phyloP scores from a whole-genome alignment of 805 yeast genomes.

The Kuraishia floccosa region DNA sequence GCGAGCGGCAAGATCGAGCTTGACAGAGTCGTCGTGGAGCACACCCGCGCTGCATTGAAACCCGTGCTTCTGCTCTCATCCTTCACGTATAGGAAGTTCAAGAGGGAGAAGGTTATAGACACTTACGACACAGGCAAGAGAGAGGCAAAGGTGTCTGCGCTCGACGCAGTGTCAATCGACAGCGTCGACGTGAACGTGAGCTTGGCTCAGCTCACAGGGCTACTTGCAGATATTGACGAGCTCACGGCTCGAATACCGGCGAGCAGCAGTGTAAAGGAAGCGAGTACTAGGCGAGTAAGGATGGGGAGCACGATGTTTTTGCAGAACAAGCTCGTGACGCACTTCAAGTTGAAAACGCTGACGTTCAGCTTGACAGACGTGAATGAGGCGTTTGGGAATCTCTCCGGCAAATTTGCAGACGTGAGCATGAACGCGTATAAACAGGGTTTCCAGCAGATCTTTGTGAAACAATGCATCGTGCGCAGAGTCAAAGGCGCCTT shows the following conservation, averaged over 20 bases:
- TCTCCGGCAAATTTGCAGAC: conserved; percentile 8
- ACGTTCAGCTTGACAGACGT: conserved; percentile 9
- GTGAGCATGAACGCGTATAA: conserved; percentile 3
- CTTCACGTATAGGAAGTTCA: conserved; percentile 6
- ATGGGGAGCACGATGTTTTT: conserved; percentile 15
- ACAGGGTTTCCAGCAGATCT: conserved; percentile 1
- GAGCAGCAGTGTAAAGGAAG: too few relatives aligned
- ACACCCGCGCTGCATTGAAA: too few relatives aligned
- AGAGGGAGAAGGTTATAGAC: conserved; percentile 10
- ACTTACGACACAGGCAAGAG: conserved; percentile 12
- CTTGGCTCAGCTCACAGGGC: conserved; percentile 15
- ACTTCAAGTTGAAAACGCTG: conserved; percentile 8
- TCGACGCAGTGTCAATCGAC: conserved; percentile 6
- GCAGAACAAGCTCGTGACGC: conserved; percentile 7
- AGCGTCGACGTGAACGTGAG: conserved; percentile 17
- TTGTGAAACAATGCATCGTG: neutral
- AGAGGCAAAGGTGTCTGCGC: neutral
- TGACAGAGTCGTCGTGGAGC: conserved; percentile 18
- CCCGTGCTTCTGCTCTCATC: conserved; percentile 15
- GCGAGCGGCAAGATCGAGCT: conserved; percentile 18
- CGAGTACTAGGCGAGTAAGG: too few relatives aligned
- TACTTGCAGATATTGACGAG: conserved; percentile 6
- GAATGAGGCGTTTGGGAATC: conserved; percentile 20
- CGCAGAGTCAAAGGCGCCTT: neutral
- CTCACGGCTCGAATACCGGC: conserved; percentile 3